Percentiles rank a stretch among this genome's conserved stretches.
Evolutionary conservation across 108 stramenopile genomes (phyloP).

Genomic region (Cyclotella sp.): DNA sequence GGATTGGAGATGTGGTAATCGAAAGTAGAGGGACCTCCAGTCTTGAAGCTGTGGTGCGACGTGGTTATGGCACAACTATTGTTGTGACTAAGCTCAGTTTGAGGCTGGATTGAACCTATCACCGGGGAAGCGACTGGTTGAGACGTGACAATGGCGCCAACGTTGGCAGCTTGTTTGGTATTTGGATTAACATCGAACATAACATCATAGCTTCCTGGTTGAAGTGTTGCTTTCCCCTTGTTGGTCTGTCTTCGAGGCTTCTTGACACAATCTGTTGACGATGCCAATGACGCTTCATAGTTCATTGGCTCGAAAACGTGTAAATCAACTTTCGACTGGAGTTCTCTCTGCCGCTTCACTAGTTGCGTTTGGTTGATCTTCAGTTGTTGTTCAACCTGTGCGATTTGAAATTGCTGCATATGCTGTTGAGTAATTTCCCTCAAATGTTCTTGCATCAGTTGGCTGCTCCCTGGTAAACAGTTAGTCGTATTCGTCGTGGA

Average conservation of each 20-base stretch:
- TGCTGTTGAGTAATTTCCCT: conserved; percentile 8
- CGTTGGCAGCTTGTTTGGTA: no score
- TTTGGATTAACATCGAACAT: no score
- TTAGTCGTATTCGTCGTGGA: not conserved
- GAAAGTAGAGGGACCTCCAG: not conserved
- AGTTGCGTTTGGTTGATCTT: not conserved
- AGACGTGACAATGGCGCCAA: no score
- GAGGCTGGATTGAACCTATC: no score
- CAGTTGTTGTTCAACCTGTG: not conserved
- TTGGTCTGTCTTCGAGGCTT: no score
- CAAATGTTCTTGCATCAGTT: conserved; percentile 6
- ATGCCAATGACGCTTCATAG: not conserved
- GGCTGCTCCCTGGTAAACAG: not conserved
- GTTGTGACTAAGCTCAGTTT: no score
- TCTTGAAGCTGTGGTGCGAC: not conserved
- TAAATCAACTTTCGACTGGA: not conserved
- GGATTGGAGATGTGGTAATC: not conserved
- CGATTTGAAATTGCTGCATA: not conserved
- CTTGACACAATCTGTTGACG: no score
- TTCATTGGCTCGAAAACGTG: not conserved
- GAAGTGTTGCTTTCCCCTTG: no score
- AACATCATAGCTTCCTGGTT: no score
- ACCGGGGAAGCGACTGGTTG: no score
- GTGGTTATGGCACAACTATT: not conserved
- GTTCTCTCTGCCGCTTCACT: not conserved